Conservation (phyloP, 768 basidiomycete genomes). For the Termitomyces heimii region DNA sequence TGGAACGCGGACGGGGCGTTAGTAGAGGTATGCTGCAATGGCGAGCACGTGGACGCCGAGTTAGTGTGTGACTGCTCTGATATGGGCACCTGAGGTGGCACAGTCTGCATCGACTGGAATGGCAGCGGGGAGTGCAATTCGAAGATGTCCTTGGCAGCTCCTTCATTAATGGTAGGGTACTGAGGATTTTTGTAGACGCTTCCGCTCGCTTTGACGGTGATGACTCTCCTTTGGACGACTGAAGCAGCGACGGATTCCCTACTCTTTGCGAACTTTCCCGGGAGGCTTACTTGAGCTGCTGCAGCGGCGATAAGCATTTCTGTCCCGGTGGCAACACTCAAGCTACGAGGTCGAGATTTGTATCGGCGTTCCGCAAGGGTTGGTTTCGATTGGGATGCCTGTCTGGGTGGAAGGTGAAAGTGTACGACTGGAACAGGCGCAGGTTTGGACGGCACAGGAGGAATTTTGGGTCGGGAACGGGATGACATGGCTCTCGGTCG, state of each 20-base stretch:
- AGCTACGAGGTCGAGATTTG: constrained; percentile 11
- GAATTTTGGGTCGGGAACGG: background rate
- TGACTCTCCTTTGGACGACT: background rate
- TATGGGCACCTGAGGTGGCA: background rate
- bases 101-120: constrained; percentile 6
- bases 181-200: background rate
- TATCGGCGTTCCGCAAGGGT: constrained; percentile 12
- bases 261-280: background rate
- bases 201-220: background rate
- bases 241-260: background rate
- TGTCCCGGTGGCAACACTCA: constrained; percentile 11
- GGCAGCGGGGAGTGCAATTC: constrained; percentile 8
- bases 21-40: background rate
- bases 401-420: background rate
- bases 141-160: constrained; percentile 10
- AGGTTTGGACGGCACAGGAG: background rate
- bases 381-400: background rate
- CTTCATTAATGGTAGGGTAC: background rate
- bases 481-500: constrained; percentile 1
- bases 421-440: background rate
- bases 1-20: background rate
- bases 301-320: constrained; percentile 6
- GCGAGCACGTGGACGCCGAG: background rate
- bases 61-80: background rate
- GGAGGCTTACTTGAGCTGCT: background rate